These are phyloP conservation scores for Lachancea thermotolerans DNA, from an alignment of 805 yeast species.

Conservation along the genomic window DNA sequence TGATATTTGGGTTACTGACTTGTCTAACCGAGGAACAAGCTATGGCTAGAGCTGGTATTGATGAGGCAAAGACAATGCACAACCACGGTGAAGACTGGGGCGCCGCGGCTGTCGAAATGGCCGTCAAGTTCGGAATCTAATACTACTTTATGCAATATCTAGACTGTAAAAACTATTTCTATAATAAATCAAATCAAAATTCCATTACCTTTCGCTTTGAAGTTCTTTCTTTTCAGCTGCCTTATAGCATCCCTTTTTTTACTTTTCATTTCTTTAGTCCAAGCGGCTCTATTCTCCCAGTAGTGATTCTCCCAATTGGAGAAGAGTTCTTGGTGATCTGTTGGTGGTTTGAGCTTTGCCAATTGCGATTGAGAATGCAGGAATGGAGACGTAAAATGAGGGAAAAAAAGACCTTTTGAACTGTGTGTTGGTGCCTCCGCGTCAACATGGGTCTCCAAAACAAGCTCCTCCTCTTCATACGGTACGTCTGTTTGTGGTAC, in stretches of 20 bases:
- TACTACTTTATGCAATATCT: background rate
- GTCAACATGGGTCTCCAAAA: slow-evolving; percentile 6
- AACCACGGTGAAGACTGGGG: slow-evolving; percentile 99
- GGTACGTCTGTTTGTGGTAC: slow-evolving; percentile 14
- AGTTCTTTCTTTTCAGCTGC: slow-evolving; percentile 41
- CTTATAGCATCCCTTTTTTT: slow-evolving; percentile 68
- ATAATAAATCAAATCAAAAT: background rate
- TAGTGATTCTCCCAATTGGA: slow-evolving; percentile 66
- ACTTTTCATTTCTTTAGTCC: slow-evolving; percentile 68
- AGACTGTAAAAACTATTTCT: too few species aligned
- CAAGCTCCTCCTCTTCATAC: slow-evolving; percentile 15
- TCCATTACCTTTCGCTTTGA: slow-evolving; percentile 1
- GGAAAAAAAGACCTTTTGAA: slow-evolving; percentile 61
- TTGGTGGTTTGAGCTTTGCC: slow-evolving; percentile 38
- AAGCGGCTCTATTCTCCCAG: slow-evolving; percentile 75
- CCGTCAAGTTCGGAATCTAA: slow-evolving; percentile 35
- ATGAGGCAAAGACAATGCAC: slow-evolving; percentile 56
- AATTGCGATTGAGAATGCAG: slow-evolving; percentile 78
- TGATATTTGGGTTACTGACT: slow-evolving; percentile 89
- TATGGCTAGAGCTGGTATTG: slow-evolving; percentile 83
- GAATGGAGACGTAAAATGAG: slow-evolving; percentile 81
- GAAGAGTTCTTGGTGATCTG: slow-evolving; percentile 29
- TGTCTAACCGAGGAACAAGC: slow-evolving; percentile 95
- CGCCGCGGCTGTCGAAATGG: slow-evolving; percentile 98
- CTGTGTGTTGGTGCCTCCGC: slow-evolving; percentile 17